Conservation (phyloP, 2,329 filamentous ascomycete species). For the Epichloe amarillans region DNA sequence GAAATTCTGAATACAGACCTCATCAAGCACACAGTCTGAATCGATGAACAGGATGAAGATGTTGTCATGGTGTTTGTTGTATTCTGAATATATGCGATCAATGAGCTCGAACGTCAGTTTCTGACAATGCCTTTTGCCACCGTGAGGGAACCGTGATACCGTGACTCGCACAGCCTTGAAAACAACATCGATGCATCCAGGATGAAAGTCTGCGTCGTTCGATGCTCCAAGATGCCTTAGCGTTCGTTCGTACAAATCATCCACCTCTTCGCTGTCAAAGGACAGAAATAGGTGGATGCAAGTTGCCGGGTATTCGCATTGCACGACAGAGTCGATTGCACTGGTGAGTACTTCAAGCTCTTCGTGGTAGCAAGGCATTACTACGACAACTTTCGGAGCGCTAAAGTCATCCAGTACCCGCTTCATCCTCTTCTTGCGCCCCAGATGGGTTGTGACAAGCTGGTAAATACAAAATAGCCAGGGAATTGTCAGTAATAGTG, state of each 20-base stretch:
- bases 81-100: conserved; percentile 80
- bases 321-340: conserved; percentile 81
- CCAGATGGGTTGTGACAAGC: conserved; percentile 75
- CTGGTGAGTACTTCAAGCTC: conserved; percentile 71
- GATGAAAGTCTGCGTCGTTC: conserved; percentile 61
- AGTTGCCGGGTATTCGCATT: conserved; percentile 82
- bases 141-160: conserved; percentile 82
- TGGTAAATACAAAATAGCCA: conserved; percentile 92
- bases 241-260: conserved; percentile 78
- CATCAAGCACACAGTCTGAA: conserved; percentile 89
- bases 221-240: conserved; percentile 76
- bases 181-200: conserved; percentile 77
- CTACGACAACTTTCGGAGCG: conserved; percentile 85
- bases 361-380: conserved; percentile 96
- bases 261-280: conserved; percentile 81
- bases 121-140: conserved; percentile 87
- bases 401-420: conserved; percentile 70
- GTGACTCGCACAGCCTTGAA: conserved; percentile 78
- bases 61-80: conserved; percentile 77
- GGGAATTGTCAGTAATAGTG: conserved; percentile 69
- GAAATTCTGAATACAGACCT: conserved; percentile 88
- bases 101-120: conserved; percentile 89
- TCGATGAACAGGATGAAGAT: conserved; percentile 95
- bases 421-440: conserved; percentile 70
- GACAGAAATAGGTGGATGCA: conserved; percentile 93